Evolutionary conservation across 2,329 filamentous ascomycete genomes (phyloP), one percentile per base, ranked within the genome.

Genomic region (Trichoderma afroharzianum): DNA sequence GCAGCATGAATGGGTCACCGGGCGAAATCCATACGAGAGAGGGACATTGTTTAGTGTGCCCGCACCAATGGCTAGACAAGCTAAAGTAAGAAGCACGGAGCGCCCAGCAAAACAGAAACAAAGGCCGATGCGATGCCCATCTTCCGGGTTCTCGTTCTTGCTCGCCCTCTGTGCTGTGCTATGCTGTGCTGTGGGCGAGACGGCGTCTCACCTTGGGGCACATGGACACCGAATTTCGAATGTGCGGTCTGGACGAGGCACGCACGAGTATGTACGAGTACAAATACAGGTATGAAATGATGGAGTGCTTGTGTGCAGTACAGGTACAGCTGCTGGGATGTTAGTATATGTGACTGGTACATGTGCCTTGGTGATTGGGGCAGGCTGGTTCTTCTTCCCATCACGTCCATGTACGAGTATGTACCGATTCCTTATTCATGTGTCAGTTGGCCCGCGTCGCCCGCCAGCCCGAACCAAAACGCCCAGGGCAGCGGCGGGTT

Each of bases 1-100:
- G 66, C 66, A 68, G 66, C 66, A 53, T 14, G 33, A 15, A 68
- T 39, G 66, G 66, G 66, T 68, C 66, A 68, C 66, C 57, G 66
- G 66, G 43, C 43, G 21, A 50, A 47, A 50, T 53, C 30, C 63
- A 53, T 58, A 30, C 55, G 26, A 58, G 55, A 18, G 24, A 30
- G 43, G 28, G 50, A 58, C 32, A 14, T 12, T n/a, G 14, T 14
- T 58, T 58, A 24, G 53, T 68, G 64, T 58, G 53, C 53, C 64
- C 64, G 53, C 64, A 36, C 50, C 64, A 58, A 58, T n/a, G 14
- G 50, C 53, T 24, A 68, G 64, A 43, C 63, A 55, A 26, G 24
- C 15, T 43, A 32, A 33, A 39, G 36, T 39, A 18, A 39, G 36
- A 24, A 39, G 12, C 3, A 32, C 36, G 36, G 53, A 43, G 64